These are phyloP conservation scores for Pichia manshurica DNA, from an alignment of 805 yeast genomes.

Conservation along the genomic window DNA sequence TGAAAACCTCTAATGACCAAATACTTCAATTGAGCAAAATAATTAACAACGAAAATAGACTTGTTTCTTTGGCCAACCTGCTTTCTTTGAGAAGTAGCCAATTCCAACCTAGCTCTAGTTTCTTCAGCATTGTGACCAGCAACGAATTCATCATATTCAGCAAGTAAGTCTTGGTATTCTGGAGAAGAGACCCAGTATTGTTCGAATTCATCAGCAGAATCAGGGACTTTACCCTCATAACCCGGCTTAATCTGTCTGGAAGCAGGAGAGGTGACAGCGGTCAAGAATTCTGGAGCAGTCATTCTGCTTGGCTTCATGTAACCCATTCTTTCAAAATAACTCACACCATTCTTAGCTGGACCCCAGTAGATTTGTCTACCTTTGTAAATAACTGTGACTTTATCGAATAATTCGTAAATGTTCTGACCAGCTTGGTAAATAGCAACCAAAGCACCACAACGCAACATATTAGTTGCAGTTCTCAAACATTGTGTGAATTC, in stretches of 20 bases:
- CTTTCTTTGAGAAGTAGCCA: constrained; percentile 35
- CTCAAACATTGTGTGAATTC: constrained; percentile 58
- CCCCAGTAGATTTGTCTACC: constrained; percentile 62
- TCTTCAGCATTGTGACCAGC: constrained; percentile 35
- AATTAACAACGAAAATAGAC: constrained; percentile 36
- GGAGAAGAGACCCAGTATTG: constrained; percentile 52
- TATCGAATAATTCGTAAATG: constrained; percentile 56
- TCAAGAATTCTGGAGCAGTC: constrained; percentile 64
- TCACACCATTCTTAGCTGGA: constrained; percentile 47
- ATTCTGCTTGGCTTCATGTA: constrained; percentile 59
- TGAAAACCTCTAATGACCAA: constrained; percentile 53
- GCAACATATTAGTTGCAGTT: constrained; percentile 54
- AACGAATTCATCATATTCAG: constrained; percentile 36
- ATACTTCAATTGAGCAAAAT: constrained; percentile 44
- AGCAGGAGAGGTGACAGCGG: constrained; percentile 61
- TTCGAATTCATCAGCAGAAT: constrained; percentile 53
- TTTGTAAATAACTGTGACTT: constrained; percentile 51
- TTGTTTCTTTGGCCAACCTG: constrained; percentile 34
- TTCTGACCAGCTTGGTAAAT: constrained; percentile 66
- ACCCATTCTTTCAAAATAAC: constrained; percentile 58
- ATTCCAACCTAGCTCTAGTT: constrained; percentile 36
- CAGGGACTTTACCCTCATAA: constrained; percentile 50
- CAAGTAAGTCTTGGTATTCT: constrained; percentile 39
- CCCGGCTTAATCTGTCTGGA: constrained; percentile 50
- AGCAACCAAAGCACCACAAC: constrained; percentile 55